A percentile compares a stretch with the other conserved stretches of the same genome.
phyloP scores from a whole-genome alignment of 1,284 basidiomycete genomes.

The Cystobasidium pallidum region DNA sequence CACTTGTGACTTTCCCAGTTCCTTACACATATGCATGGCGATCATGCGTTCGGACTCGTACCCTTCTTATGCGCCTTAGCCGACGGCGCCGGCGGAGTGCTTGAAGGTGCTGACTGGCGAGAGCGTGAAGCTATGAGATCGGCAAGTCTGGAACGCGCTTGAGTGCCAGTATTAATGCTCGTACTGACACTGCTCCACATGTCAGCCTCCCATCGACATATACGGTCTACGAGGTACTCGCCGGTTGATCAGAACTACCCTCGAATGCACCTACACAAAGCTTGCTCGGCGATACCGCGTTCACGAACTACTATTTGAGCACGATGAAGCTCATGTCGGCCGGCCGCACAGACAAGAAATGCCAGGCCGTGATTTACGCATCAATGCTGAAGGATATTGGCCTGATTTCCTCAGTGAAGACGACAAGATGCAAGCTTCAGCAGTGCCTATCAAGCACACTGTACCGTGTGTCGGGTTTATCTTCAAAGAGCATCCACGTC shows the following conservation, averaged over 20 bases:
- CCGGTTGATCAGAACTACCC: conserved; percentile 70
- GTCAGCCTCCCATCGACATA: conserved; percentile 70
- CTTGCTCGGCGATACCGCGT: conserved; percentile 72
- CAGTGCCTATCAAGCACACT: conserved; percentile 78
- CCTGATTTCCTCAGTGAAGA: conserved; percentile 60
- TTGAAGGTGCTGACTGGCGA: conserved; percentile 44
- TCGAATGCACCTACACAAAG: conserved; percentile 70
- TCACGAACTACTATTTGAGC: conserved; percentile 71
- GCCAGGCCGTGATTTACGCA: conserved; percentile 67
- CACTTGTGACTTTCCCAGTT: conserved; percentile 58
- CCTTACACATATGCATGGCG: conserved; percentile 88
- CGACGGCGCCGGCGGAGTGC: conserved; percentile 45
- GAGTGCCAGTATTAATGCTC: neutral
- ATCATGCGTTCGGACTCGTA: conserved; percentile 79
- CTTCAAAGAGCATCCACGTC: conserved; percentile 65
- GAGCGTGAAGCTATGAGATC: conserved; percentile 28
- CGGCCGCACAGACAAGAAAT: conserved; percentile 70
- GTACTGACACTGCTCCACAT: neutral
- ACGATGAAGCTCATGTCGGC: conserved; percentile 60
- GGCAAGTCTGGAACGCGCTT: conserved; percentile 33
- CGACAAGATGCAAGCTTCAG: conserved; percentile 67
- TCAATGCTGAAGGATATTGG: conserved; percentile 74
- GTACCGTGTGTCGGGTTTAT: conserved; percentile 83
- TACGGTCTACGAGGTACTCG: conserved; percentile 85
- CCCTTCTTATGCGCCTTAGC: conserved; percentile 66